A percentile compares a stretch with the other conserved stretches of the same genome.
Evolutionary conservation across 2,329 filamentous ascomycete genomes (phyloP).

Genomic region (Aspergillus clavatus): DNA sequence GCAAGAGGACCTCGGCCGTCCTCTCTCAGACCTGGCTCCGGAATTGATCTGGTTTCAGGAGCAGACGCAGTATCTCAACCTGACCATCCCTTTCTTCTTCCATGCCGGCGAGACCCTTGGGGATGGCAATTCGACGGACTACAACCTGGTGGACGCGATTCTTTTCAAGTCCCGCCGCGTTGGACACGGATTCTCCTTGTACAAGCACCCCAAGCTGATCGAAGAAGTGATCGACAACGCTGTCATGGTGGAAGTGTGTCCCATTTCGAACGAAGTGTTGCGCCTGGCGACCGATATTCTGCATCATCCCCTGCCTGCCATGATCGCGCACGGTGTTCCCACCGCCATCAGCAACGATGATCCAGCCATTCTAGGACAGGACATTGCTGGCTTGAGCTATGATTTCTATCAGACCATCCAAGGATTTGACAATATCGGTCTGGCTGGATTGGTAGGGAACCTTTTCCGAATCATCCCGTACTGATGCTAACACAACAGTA

Average conservation of each 20-base stretch:
- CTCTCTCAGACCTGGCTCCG: conserved; percentile 69
- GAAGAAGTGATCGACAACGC: conserved; percentile 81
- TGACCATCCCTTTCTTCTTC: conserved; percentile 88
- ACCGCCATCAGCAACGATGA: conserved; percentile 85
- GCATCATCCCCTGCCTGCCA: conserved; percentile 72
- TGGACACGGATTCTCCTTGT: conserved; percentile 79
- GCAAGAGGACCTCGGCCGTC: conserved; percentile 73
- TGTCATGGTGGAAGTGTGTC: conserved; percentile 81
- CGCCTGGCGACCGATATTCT: conserved; percentile 70
- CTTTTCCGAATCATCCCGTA: background rate
- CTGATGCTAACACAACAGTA: conserved; percentile 1
- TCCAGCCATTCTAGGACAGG: conserved; percentile 80
- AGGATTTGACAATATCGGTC: conserved; percentile 82
- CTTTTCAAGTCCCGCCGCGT: conserved; percentile 79
- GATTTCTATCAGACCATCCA: conserved; percentile 92
- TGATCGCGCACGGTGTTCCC: conserved; percentile 75
- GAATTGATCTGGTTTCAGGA: conserved; percentile 89
- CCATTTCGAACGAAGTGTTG: conserved; percentile 83
- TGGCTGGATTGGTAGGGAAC: conserved; percentile 68
- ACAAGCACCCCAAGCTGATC: conserved; percentile 81
- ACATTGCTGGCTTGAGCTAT: conserved; percentile 74
- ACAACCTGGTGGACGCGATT: conserved; percentile 82
- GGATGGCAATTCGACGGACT: conserved; percentile 68
- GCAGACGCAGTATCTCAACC: conserved; percentile 65
- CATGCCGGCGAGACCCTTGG: conserved; percentile 89